Percentiles rank a stretch among this genome's conserved stretches.
These are phyloP conservation scores for Rhizopogon roseolus DNA, from an alignment of 768 basidiomycete species.

Conservation along the genomic window DNA sequence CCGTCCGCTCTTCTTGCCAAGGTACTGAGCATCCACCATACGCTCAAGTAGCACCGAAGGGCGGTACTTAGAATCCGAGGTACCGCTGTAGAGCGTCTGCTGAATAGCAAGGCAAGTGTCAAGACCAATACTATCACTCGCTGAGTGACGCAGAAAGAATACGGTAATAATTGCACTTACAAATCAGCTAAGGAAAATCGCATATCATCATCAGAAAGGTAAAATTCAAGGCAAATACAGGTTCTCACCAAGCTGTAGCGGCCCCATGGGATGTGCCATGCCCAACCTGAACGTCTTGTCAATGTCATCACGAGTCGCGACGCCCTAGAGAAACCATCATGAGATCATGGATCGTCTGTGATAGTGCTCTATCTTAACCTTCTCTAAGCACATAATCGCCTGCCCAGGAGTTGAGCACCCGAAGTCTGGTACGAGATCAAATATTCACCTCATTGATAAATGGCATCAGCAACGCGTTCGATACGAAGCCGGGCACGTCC, in stretches of 20 bases:
- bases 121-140: slow-evolving; percentile 78
- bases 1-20: slow-evolving; percentile 88
- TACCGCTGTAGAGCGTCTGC: slow-evolving; percentile 82
- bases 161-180: slow-evolving; percentile 13
- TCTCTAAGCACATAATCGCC: slow-evolving; percentile 93
- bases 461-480: slow-evolving; percentile 93
- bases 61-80: slow-evolving; percentile 92
- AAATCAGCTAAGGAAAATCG: slow-evolving; percentile 20
- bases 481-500: slow-evolving; percentile 94
- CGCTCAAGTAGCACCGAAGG: slow-evolving; percentile 85
- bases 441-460: slow-evolving; percentile 77
- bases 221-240: background rate
- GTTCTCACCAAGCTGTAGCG: slow-evolving; percentile 70
- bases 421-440: slow-evolving; percentile 26
- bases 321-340: slow-evolving; percentile 46
- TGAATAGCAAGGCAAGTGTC: slow-evolving; percentile 96
- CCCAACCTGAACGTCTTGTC: slow-evolving; percentile 92
- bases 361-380: slow-evolving; percentile 36
- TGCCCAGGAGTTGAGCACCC: slow-evolving; percentile 18
- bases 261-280: slow-evolving; percentile 95
- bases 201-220: slow-evolving; percentile 1
- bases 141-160: background rate
- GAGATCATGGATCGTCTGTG: background rate
- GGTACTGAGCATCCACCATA: slow-evolving; percentile 96
- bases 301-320: slow-evolving; percentile 92